Conservation (phyloP, 495 filamentous ascomycete genomes). For the Penicillium coprophilum region DNA sequence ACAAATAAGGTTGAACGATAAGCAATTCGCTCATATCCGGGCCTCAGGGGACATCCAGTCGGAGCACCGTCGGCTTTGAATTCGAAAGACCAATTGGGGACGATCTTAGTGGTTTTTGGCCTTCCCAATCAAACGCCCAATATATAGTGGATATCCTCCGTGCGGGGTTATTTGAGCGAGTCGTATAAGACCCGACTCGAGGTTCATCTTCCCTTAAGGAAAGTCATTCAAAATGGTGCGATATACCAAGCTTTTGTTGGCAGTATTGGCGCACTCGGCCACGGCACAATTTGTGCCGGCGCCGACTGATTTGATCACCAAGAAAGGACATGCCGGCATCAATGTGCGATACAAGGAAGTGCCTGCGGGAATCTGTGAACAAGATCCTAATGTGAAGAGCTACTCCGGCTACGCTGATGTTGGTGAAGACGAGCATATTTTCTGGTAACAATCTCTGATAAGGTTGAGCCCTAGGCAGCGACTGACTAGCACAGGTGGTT, state of each 20-base stretch:
- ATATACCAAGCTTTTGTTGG: neutral
- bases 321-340: conserved; percentile 52
- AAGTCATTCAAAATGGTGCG: neutral
- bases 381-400: conserved; percentile 61
- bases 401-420: conserved; percentile 69
- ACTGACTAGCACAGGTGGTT: conserved; percentile 46
- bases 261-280: conserved; percentile 8
- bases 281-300: conserved; percentile 58
- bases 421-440: conserved; percentile 59
- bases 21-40: conserved; percentile 1
- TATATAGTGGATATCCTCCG: conserved; percentile 2
- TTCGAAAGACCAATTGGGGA: neutral
- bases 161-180: conserved; percentile 6
- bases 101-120: conserved; percentile 7
- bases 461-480: neutral
- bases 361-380: conserved; percentile 63
- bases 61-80: neutral
- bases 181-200: neutral
- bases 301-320: conserved; percentile 52
- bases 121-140: conserved; percentile 14
- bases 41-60: neutral
- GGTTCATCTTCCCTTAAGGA: neutral
- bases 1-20: neutral
- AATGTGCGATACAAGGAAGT: conserved; percentile 62
- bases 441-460: conserved; percentile 41